Percentiles rank a stretch among this genome's conserved stretches.
Evolutionary conservation across 176 grass and related monocot species (phyloP).

Genomic region (Elymus sibiricus): DNA sequence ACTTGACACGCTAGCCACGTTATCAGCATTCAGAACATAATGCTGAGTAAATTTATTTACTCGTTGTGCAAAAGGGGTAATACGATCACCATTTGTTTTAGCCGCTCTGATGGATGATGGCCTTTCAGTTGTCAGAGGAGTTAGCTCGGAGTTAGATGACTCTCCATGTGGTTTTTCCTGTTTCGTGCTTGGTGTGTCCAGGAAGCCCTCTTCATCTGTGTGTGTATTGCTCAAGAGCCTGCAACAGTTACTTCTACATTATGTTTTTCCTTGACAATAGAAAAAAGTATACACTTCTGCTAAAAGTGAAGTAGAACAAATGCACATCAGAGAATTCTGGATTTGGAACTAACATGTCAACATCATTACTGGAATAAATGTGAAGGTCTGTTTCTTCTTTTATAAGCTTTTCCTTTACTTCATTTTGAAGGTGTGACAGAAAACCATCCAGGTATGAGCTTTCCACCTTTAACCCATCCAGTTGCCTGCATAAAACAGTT

Average conservation of each 20-base stretch:
- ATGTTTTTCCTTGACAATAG: constrained; percentile 23
- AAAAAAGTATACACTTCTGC: background rate
- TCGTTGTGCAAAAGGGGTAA: constrained; percentile 84
- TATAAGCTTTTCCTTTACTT: constrained; percentile 66
- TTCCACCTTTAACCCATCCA: constrained; percentile 71
- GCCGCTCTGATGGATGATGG: constrained; percentile 54
- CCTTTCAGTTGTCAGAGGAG: constrained; percentile 44
- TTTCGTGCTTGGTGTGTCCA: constrained; percentile 49
- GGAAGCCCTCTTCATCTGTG: constrained; percentile 33
- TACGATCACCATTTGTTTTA: constrained; percentile 49
- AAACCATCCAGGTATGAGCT: constrained; percentile 77
- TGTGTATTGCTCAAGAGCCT: constrained; percentile 67
- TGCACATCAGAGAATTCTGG: constrained; percentile 15
- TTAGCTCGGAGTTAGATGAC: constrained; percentile 41
- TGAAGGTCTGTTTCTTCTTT: constrained; percentile 79
- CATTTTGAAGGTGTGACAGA: constrained; percentile 76
- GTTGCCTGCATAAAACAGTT: constrained; percentile 59
- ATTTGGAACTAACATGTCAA: constrained; percentile 78
- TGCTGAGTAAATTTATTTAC: constrained; percentile 73
- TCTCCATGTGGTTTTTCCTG: constrained; percentile 52
- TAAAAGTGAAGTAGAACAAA: constrained; percentile 7
- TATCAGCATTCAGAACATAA: constrained; percentile 57
- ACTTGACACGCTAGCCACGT: constrained; percentile 29
- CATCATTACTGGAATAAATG: constrained; percentile 85
- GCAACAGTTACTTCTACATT: constrained; percentile 43